Percentiles rank a stretch among this genome's conserved stretches.
phyloP scores from a whole-genome alignment of 2,329 filamentous ascomycete genomes.

The Xylariaceae sp. region DNA sequence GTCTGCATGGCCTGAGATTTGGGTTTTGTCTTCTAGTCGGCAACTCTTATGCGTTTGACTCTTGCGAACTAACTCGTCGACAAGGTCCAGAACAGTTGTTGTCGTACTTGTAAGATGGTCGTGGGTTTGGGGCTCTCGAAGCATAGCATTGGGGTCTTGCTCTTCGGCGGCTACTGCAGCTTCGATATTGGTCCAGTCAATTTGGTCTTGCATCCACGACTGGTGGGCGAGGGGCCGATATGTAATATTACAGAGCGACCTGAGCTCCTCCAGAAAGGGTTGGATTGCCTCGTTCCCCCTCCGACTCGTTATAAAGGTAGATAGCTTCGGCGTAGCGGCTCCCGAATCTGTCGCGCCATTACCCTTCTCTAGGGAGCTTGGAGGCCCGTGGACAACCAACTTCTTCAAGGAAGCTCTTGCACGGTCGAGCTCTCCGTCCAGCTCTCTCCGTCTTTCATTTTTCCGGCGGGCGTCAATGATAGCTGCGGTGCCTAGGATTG shows the following conservation, averaged over 20 bases:
- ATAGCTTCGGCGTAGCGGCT: too few species aligned
- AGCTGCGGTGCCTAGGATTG: conserved; percentile 69
- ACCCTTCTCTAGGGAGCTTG: background rate
- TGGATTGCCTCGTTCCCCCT: conserved; percentile 3
- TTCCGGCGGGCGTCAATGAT: conserved; percentile 68
- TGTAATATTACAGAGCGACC: conserved; percentile 28
- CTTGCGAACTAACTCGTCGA: conserved; percentile 29
- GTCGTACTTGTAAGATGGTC: conserved; percentile 28
- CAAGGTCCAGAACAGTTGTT: conserved; percentile 28
- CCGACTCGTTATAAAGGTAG: background rate
- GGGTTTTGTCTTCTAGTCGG: conserved; percentile 12
- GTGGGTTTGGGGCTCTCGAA: conserved; percentile 33
- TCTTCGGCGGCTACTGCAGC: conserved; percentile 37
- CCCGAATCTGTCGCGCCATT: too few species aligned
- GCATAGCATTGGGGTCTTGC: conserved; percentile 14
- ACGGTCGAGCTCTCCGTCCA: conserved; percentile 66
- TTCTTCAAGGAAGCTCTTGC: conserved; percentile 54
- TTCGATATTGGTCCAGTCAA: conserved; percentile 40
- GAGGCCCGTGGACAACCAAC: conserved; percentile 35
- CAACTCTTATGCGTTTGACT: background rate
- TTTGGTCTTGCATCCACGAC: conserved; percentile 34
- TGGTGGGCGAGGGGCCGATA: conserved; percentile 22
- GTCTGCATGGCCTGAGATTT: background rate
- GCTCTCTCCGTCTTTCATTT: conserved; percentile 61
- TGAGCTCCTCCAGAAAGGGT: conserved; percentile 35